phyloP scores from a whole-genome alignment of 495 filamentous ascomycete species.

The Letharia lupina region DNA sequence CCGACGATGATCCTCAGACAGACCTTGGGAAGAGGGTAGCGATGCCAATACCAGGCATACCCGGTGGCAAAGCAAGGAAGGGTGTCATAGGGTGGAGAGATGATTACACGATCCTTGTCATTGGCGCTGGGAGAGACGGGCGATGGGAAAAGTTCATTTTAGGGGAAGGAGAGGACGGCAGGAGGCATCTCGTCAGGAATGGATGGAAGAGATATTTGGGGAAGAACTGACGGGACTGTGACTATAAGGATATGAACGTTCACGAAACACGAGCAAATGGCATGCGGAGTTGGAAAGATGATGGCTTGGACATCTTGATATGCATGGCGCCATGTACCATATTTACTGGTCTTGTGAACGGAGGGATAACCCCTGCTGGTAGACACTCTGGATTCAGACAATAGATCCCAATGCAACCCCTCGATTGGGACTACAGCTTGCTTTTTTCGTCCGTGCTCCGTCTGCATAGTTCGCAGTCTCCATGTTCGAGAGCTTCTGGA shows the following conservation, averaged over 20 bases:
- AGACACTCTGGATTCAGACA: not conserved
- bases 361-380: not conserved
- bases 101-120: constrained; percentile 59
- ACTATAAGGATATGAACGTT: not conserved
- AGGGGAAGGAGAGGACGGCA: constrained; percentile 53
- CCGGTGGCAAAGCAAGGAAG: constrained; percentile 54
- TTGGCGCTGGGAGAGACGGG: constrained; percentile 73
- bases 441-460: not conserved
- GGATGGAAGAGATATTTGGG: constrained; percentile 79
- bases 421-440: not conserved
- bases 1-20: constrained; percentile 56
- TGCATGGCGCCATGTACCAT: not conserved
- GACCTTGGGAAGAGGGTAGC: constrained; percentile 31
- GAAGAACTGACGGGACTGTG: constrained; percentile 22
- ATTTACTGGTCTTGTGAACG: not conserved
- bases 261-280: not conserved
- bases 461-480: not conserved
- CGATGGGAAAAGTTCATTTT: constrained; percentile 79
- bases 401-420: not conserved
- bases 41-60: constrained; percentile 38
- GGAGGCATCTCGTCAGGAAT: constrained; percentile 51
- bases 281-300: not conserved
- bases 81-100: constrained; percentile 69
- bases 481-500: not conserved
- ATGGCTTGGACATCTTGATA: not conserved